Conservation (phyloP, 2,329 filamentous ascomycete species). For the Alternaria postmessia region DNA sequence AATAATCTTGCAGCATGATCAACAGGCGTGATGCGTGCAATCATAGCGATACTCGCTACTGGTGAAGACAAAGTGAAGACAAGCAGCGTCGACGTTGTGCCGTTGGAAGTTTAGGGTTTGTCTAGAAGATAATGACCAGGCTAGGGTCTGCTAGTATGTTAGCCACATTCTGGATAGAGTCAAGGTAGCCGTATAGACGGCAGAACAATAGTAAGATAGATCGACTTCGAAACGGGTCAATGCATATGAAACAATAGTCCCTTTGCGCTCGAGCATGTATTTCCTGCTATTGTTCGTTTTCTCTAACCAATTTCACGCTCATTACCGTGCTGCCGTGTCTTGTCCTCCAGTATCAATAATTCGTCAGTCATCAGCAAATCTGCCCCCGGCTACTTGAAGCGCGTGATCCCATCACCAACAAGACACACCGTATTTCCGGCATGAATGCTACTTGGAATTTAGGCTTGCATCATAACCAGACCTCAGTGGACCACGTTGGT, state of each 20-base stretch:
- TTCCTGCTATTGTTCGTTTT: not conserved
- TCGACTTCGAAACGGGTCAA: not conserved
- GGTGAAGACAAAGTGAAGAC: no score
- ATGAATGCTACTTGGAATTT: not conserved
- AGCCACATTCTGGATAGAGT: no score
- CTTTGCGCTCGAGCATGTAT: not conserved
- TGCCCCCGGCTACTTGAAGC: not conserved
- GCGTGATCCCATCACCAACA: not conserved
- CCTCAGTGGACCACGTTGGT: not conserved
- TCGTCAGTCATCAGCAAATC: not conserved
- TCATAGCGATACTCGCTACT: no score
- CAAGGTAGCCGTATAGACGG: no score
- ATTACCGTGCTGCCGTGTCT: not conserved
- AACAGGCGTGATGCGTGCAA: no score
- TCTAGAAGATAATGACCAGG: no score
- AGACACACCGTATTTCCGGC: no score
- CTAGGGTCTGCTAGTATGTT: no score
- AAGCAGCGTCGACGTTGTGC: no score
- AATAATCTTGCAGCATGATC: no score
- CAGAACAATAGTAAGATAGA: not conserved
- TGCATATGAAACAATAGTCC: not conserved
- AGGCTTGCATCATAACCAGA: not conserved
- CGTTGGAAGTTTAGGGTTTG: no score
- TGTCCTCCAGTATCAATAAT: not conserved
- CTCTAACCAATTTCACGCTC: not conserved